Conservation (phyloP, 768 basidiomycete species). For the Suillus subluteus region DNA sequence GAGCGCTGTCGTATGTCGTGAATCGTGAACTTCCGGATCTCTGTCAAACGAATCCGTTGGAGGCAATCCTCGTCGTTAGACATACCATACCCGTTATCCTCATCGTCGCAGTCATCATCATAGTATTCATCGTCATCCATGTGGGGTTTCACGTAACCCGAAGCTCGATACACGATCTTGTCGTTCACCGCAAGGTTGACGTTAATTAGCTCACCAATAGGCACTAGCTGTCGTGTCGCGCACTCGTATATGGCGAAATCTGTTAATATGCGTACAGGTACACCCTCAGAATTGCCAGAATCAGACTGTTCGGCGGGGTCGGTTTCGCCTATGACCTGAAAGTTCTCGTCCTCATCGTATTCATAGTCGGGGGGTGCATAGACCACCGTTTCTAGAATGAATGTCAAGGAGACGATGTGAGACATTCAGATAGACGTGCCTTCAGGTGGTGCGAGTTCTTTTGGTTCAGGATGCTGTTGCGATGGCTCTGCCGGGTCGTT, state of each 20-base stretch:
- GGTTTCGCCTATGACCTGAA: slow-evolving; percentile 50
- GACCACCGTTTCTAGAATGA: background rate
- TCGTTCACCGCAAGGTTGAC: slow-evolving; percentile 23
- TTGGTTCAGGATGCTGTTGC: background rate
- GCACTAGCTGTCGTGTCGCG: slow-evolving; percentile 41
- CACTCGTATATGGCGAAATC: slow-evolving; percentile 58
- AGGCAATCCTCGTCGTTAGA: slow-evolving; percentile 13
- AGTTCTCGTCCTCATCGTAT: slow-evolving; percentile 43
- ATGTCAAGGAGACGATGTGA: background rate
- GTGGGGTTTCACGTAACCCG: slow-evolving; percentile 42
- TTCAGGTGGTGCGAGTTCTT: background rate
- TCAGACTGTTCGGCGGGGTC: slow-evolving; percentile 24
- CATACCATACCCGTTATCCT: slow-evolving; percentile 14
- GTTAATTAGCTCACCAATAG: slow-evolving; percentile 43
- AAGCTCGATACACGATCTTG: slow-evolving; percentile 38
- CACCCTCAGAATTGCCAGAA: slow-evolving; percentile 36
- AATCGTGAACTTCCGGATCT: slow-evolving; percentile 50
- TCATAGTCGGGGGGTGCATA: slow-evolving; percentile 31
- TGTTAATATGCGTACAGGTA: slow-evolving; percentile 60
- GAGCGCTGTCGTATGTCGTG: slow-evolving; percentile 40
- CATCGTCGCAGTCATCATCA: slow-evolving; percentile 27
- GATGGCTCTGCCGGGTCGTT: background rate
- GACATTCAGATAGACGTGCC: background rate
- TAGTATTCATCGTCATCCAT: slow-evolving; percentile 36
- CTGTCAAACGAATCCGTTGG: slow-evolving; percentile 43